These are phyloP conservation scores for Penicillium pancosmium DNA, from an alignment of 495 filamentous ascomycete genomes.

Conservation along the genomic window DNA sequence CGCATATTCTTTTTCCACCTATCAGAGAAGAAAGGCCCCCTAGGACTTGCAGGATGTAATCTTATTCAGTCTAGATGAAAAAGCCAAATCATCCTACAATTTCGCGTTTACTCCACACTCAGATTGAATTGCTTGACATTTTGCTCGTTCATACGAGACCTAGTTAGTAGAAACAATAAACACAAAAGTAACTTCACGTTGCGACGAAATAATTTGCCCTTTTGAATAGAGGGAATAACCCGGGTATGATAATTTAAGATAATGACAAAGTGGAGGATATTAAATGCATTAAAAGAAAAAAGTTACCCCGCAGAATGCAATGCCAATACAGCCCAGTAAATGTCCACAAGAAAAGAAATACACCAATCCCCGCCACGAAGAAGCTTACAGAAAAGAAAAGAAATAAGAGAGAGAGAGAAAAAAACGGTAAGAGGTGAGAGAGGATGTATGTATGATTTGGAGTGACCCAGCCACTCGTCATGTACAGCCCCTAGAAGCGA, in stretches of 20 bases:
- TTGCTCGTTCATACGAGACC: too few species aligned
- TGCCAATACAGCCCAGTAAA: conserved; percentile 26
- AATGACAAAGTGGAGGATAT: conserved; percentile 12
- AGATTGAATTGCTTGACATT: too few species aligned
- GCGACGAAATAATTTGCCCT: too few species aligned
- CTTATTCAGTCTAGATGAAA: conserved; percentile 1
- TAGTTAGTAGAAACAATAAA: too few species aligned
- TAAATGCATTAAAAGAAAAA: conserved; percentile 18
- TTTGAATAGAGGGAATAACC: neutral
- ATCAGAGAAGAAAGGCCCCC: conserved; percentile 8
- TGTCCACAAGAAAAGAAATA: conserved; percentile 9
- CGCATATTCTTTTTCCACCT: conserved; percentile 24
- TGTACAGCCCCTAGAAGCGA: conserved; percentile 8
- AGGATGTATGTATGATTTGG: conserved; percentile 20
- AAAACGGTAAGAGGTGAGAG: conserved; percentile 7
- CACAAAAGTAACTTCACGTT: too few species aligned
- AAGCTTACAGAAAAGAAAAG: conserved; percentile 2
- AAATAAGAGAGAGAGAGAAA: neutral
- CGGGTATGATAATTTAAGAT: neutral
- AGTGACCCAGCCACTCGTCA: conserved; percentile 32
- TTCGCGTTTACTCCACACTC: neutral
- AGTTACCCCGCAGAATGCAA: conserved; percentile 28
- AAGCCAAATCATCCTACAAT: neutral
- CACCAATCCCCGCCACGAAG: conserved; percentile 2
- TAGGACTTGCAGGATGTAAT: neutral